Evolutionary conservation across 2,329 filamentous ascomycete species (phyloP), one percentile per base, ranked within the genome.

Genomic region (Lithohypha guttulata): DNA sequence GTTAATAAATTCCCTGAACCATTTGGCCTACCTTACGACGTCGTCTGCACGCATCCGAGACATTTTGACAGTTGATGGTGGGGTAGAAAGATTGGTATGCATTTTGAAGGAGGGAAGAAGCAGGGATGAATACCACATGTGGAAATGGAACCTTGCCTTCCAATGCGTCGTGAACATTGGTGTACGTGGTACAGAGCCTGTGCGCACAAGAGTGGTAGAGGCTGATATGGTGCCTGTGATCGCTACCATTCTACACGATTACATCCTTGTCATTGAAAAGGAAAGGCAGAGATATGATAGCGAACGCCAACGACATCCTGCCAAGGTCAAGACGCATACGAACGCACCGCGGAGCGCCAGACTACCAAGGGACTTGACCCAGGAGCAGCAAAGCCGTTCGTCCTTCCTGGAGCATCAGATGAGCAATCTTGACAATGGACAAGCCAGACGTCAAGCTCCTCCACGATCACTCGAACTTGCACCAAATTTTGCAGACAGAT

Each of bases 121-220:
- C 65, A 93, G 87, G 63, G 89, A 98, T 60, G 81, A 95, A 79
- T 95, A 96, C 89, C 89, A 95, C 61, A 94, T 94, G 84, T 98
- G 91, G 91, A 96, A 96, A 65, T 98, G 91, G 91, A 98, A 95
- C 57, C 73, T 98, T 47, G 91, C 91, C 38, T 98, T 98, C 61
- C 91, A 96, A 63, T 98, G 91, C 61, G 87, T 96, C 49, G 91
- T 98, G 59, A 98, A 98, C 62, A 96, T 98, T 57, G 91, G 91
- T 42, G 89, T 98, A 44, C 77, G 91, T 51, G 91, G 91, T 44
- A 95, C 91, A 9, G 91, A 98, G 65, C 79, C 77, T 51, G 91
- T 98, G 43, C 77, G 91, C 52, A 96, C 91, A 42, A 75, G 91
- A 50, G 89, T 98, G 2, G 91, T 98, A 37, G 91, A 98, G 65